Evolutionary conservation across 768 basidiomycete genomes (phyloP).

Genomic region (Suillus discolor): DNA sequence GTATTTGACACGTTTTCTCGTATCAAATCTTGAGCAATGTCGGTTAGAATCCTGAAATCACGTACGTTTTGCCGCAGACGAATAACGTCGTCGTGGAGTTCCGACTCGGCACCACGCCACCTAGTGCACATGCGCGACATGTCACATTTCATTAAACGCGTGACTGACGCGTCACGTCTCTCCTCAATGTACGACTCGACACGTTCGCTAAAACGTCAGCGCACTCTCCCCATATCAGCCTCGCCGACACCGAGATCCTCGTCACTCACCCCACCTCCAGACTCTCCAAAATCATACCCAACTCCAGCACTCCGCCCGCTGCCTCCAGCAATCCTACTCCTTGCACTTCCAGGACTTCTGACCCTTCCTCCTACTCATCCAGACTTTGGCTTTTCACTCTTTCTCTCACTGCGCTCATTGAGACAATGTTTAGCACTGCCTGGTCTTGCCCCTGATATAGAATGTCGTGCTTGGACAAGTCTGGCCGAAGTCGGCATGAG

Average conservation of each 20-base stretch:
- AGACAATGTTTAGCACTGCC: slow-evolving; percentile 53
- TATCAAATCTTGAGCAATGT: neutral
- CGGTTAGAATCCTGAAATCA: no score
- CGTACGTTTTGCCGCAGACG: neutral
- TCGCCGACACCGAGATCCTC: neutral
- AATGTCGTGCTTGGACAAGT: slow-evolving; percentile 72
- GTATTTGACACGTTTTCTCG: neutral
- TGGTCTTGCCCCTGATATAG: slow-evolving; percentile 56
- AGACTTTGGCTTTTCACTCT: slow-evolving; percentile 54
- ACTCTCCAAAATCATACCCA: neutral
- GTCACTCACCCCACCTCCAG: neutral
- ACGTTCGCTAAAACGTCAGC: slow-evolving; percentile 39
- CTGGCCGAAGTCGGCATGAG: slow-evolving; percentile 68
- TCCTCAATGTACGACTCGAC: slow-evolving; percentile 28
- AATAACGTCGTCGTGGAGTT: no score
- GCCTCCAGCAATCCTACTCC: slow-evolving; percentile 51
- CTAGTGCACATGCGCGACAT: slow-evolving; percentile 22
- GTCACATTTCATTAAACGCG: slow-evolving; percentile 34
- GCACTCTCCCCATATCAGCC: slow-evolving; percentile 17
- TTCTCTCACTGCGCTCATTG: slow-evolving; percentile 57
- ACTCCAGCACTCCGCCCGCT: slow-evolving; percentile 30
- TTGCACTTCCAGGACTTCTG: slow-evolving; percentile 62
- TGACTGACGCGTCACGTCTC: slow-evolving; percentile 19
- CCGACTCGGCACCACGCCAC: neutral
- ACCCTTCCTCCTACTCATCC: slow-evolving; percentile 66